Base-by-base conservation (phyloP, 192 early-diverging fungal genomes). In the Coemansia sp. region DNA sequence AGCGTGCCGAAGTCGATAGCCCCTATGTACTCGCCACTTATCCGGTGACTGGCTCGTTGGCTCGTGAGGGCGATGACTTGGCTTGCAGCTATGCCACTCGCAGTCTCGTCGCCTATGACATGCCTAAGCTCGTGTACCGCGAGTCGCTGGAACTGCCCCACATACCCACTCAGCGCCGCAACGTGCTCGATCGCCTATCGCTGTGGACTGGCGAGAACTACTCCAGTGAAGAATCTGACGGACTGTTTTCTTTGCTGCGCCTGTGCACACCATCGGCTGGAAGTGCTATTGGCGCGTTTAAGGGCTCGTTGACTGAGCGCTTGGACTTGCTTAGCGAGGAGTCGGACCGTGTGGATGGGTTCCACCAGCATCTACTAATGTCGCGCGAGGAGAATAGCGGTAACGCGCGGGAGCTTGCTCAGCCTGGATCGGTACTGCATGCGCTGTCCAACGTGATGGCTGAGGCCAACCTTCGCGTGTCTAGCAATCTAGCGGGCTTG, bases 1-100 rank as follows among this genome's bases (percentile, higher is more conserved):
- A 93, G 73, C 88, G 94, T 37, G 92, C 91, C 3, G 89, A 92
- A 64, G 91, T 94, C n/a, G 75, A 86, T 7, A 82, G 89, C 1
- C 94, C 94, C 2, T 85, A 89, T 63, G 76, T 88, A 7, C 76
- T 86, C 8, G 88, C 87, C 61, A 60, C 68, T 4, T 91, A 87
- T 39, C 85, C 86, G 34, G 68, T 73, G 7, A 90, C 89, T 3
- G 84, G 81, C 0, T 87, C 89, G 16, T 71, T 91, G 29, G 73
- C 84, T 24, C 85, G 89, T 10, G 91, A 90, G 62, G 76, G 77
- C 15, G 86, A 89, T n/a, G 59, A 78, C 15, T 40, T 89, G 4
- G 81, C 82, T 60, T 85, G 83, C 41, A 73, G 85, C 12, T 93
- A 91, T 49, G 85, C 88, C 0, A 84, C 89, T 13, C 79, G 80